Conservation (phyloP, 73 alveolate genomes). For the Paramecium primaurelia region DNA sequence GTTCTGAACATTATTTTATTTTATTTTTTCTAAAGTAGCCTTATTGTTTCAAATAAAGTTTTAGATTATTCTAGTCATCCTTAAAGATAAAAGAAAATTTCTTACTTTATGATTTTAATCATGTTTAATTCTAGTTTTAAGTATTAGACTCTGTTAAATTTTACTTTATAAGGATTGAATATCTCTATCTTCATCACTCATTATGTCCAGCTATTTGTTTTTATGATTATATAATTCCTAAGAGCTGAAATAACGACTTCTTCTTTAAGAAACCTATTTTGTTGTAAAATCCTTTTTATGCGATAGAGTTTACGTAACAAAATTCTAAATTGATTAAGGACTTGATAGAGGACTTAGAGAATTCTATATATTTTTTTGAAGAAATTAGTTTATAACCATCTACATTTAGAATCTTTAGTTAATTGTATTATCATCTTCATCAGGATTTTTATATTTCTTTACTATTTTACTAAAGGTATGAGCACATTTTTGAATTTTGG, state of each 20-base stretch:
- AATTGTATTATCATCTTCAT: background rate
- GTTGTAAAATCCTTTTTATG: background rate
- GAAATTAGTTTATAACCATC: background rate
- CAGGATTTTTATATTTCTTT: background rate
- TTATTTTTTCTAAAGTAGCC: background rate
- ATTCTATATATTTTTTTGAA: background rate
- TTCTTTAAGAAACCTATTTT: background rate
- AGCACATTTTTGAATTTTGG: slow-evolving; percentile 31
- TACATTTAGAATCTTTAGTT: slow-evolving; percentile 8
- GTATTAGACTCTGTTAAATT: background rate
- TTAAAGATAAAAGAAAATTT: background rate
- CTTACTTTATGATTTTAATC: background rate
- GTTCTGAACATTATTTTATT: background rate
- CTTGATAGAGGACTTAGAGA: background rate
- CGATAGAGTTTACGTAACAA: background rate
- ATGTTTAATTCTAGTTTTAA: background rate
- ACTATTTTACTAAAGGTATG: background rate
- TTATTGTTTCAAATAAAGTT: background rate
- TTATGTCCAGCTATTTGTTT: background rate
- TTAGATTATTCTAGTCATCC: background rate
- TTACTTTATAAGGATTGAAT: background rate
- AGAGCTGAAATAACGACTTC: background rate
- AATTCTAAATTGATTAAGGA: background rate
- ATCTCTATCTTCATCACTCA: background rate
- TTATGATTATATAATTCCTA: background rate